Percentiles rank a stretch among this genome's conserved stretches.
Evolutionary conservation across 2,329 filamentous ascomycete genomes (phyloP).

Genomic region (Hymenotorrendiella dingleyae): DNA sequence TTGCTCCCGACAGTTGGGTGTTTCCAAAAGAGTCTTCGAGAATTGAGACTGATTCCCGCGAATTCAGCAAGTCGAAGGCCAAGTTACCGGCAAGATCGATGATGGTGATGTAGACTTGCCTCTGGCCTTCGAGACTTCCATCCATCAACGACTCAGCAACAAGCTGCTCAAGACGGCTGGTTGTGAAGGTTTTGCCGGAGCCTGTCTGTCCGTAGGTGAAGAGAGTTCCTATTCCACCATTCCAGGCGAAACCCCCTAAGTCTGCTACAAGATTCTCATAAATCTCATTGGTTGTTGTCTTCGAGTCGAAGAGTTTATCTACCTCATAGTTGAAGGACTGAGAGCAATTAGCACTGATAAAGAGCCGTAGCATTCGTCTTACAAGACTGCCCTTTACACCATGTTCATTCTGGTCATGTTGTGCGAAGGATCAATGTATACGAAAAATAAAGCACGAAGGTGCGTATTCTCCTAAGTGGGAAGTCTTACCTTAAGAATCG

Average conservation of each 20-base stretch:
- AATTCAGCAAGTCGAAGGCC: conserved; percentile 47
- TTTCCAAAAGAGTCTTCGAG: conserved; percentile 41
- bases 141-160: conserved; percentile 58
- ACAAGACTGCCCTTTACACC: too few relatives aligned
- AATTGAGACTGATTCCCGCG: conserved; percentile 36
- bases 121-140: conserved; percentile 73
- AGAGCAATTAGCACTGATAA: too few relatives aligned
- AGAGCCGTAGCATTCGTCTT: too few relatives aligned
- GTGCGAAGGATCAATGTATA: too few relatives aligned
- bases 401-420: too few relatives aligned
- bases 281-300: conserved; percentile 11
- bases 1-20: conserved; percentile 39
- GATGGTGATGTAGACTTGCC: conserved; percentile 85
- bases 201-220: conserved; percentile 46
- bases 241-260: conserved; percentile 10
- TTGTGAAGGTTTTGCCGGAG: conserved; percentile 42
- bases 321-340: too few relatives aligned
- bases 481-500: too few relatives aligned
- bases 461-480: too few relatives aligned
- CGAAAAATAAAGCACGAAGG: too few relatives aligned
- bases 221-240: conserved; percentile 31
- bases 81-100: conserved; percentile 85
- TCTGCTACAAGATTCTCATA: conserved; percentile 11
- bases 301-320: conserved; percentile 10
- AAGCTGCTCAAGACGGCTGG: conserved; percentile 37